Evolutionary conservation across 495 filamentous ascomycete species (phyloP), one percentile per base, ranked within the genome.

Genomic region (Durotheca rogersii): DNA sequence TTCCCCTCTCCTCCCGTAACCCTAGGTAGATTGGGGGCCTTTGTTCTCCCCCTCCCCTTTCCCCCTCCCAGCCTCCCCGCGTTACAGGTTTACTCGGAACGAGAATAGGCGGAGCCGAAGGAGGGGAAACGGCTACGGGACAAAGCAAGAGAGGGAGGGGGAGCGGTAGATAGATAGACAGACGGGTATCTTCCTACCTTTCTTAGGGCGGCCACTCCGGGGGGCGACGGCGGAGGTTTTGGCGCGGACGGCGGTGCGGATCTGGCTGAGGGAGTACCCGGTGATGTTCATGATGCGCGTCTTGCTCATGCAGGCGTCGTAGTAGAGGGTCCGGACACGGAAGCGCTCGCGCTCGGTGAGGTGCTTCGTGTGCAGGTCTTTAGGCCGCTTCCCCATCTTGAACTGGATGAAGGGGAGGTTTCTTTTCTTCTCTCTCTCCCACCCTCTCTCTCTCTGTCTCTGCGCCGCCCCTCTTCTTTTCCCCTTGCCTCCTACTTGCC

Each of bases 251-350:
- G 62, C 62, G 14, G 58, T 62, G 39, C 55, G 47, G 48, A 65
- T 65, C 45, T 65, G 58, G 41, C 58, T 58, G 10, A 20, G 18
- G 30, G 62, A 62, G 32, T 61, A 65, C 21, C 54, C 54, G 15
- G 61, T 65, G 37, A 65, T 47, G 37, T 58, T 41, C 41, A 41
- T 37, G 32, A 65, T 61, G 46, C 61, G 61, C 29, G 32, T 47
- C 32, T 52, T 50, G 39, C 51, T 47, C 47, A 65, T 36, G 29
- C 23, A 6, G 30, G 61, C 61, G 47, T 65, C 61, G 38, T 51
- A 65, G 23, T 65, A 61, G 20, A 65, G 48, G 4, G 58, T 61
- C 40, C 62, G 62, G 3, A 65, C 58, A 5, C 58, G 34, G 45
- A 62, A 65, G 40, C 62, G 58, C 21, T 65, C 54, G 1, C 55